These are phyloP conservation scores for Rhizophagus clarus DNA, from an alignment of 192 early-diverging fungal genomes.

Conservation along the genomic window DNA sequence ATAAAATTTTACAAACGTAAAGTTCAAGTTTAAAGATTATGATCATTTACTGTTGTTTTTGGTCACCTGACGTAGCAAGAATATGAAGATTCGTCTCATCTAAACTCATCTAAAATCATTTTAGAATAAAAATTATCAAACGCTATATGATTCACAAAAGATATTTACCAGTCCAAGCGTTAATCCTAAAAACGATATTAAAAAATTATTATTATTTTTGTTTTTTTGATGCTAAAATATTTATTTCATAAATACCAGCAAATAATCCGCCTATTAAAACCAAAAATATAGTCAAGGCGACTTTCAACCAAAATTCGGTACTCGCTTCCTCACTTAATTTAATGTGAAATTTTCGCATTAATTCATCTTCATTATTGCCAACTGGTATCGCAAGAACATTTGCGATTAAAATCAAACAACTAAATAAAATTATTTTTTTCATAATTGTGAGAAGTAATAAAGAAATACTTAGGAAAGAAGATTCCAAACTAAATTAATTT, in stretches of 20 bases:
- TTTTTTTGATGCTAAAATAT: not conserved
- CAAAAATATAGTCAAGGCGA: slow-evolving; percentile 57
- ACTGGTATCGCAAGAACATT: not conserved
- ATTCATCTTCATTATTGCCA: not conserved
- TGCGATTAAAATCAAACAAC: not conserved
- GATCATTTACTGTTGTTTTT: slow-evolving; percentile 45
- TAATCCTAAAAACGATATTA: slow-evolving; percentile 36
- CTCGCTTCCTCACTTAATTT: not conserved
- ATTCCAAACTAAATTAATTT: no score
- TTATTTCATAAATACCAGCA: slow-evolving; percentile 52
- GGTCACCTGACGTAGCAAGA: slow-evolving; percentile 76
- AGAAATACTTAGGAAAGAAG: no score
- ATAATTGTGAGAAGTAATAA: not conserved
- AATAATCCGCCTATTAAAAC: slow-evolving; percentile 77
- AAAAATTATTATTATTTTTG: not conserved
- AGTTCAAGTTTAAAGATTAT: not conserved
- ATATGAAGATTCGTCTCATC: slow-evolving; percentile 81
- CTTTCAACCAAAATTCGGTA: slow-evolving; percentile 44
- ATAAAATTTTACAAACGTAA: not conserved
- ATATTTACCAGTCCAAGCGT: slow-evolving; percentile 42
- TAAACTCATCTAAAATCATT: slow-evolving; percentile 64
- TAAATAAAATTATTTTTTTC: not conserved
- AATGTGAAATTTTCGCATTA: not conserved
- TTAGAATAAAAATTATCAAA: not conserved
- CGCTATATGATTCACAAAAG: not conserved